phyloP scores from a whole-genome alignment of 2,329 filamentous ascomycete genomes.

The Delphinella strobiligena region DNA sequence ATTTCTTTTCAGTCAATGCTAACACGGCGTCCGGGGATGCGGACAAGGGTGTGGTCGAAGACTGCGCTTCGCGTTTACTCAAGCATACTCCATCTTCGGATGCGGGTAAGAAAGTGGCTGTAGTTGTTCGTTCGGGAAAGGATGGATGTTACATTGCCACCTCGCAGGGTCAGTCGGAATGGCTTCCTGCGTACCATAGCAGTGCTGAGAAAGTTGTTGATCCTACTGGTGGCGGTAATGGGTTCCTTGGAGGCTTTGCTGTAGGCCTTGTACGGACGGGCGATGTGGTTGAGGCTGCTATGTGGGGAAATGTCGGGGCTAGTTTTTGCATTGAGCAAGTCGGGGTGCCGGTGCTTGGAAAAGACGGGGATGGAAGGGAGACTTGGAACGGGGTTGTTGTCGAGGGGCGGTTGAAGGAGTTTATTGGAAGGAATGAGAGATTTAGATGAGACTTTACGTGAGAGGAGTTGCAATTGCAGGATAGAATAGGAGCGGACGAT shows the following conservation, averaged over 20 bases:
- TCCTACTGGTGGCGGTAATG: constrained; percentile 88
- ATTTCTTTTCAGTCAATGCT: constrained; percentile 55
- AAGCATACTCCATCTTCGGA: constrained; percentile 11
- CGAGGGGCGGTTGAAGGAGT: constrained; percentile 29
- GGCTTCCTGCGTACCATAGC: constrained; percentile 68
- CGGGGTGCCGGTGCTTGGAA: constrained; percentile 55
- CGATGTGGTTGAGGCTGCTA: constrained; percentile 55
- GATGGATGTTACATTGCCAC: constrained; percentile 50
- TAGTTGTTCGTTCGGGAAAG: constrained; percentile 60
- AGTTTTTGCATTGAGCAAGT: constrained; percentile 94
- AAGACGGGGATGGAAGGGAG: constrained; percentile 21
- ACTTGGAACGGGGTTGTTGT: constrained; percentile 37
- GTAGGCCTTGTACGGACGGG: constrained; percentile 44
- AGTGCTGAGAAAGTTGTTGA: constrained; percentile 55
- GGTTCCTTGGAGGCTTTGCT: constrained; percentile 58
- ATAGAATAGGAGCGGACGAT: too few species aligned
- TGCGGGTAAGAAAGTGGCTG: constrained; percentile 29
- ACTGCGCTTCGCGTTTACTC: constrained; percentile 22
- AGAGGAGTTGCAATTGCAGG: too few species aligned
- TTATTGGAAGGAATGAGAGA: constrained; percentile 24
- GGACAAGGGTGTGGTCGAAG: constrained; percentile 26
- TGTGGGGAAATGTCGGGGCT: constrained; percentile 71
- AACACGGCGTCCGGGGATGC: constrained; percentile 28
- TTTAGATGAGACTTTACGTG: constrained; percentile 15
- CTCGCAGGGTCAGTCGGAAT: constrained; percentile 33